Base-by-base conservation (phyloP, 2,329 filamentous ascomycete species). In the Cladobotryum protrusum region DNA sequence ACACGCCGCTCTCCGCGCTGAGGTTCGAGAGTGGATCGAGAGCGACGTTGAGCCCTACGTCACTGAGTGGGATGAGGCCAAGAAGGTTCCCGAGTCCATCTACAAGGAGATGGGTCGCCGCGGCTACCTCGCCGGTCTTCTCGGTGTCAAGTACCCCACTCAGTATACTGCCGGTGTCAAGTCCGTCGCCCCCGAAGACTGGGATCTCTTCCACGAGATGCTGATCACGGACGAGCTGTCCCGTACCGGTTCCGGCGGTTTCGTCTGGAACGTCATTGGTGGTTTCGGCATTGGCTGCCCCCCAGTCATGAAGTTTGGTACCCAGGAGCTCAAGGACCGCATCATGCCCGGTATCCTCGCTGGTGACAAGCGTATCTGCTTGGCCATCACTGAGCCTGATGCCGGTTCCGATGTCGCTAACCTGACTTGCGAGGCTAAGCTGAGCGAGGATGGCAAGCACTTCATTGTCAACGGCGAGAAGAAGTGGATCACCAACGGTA, bases 391-490 rank as follows among this genome's bases (percentile, higher is more conserved):
- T 0, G 93, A 99, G 73, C 93, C 87, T 53, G 92, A 97, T 72
- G 93, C 91, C 12, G 93, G 93, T 41, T 89, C 84, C 57, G 93
- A 99, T 66, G 93, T 99, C 9, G 93, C 93, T 52, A 97, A 96
- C 72, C 68, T 99, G 58, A 93, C 85, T 13, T 97, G 92, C 69
- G 91, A 97, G 76, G 93, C 93, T 20, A 96, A 96, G 77, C 79
- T 97, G 51, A 88, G 81, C 56, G 87, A 93, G 60, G 93, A 99
- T 62, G 93, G 93, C 64, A 97, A 97, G 77, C 89, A 97, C 74
- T 99, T 95, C 72, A 97, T 97, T 59, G 93, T 99, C 72, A 99
- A 97, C 65, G 93, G 93, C 49, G 92, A 96, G 82, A 97, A 99
- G 86, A 99, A 99, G 75, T 97, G 93, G 92, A 97, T 97, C 70